Base-by-base conservation (phyloP, 257 asterid genomes). In the Salvia rosmarinus region DNA sequence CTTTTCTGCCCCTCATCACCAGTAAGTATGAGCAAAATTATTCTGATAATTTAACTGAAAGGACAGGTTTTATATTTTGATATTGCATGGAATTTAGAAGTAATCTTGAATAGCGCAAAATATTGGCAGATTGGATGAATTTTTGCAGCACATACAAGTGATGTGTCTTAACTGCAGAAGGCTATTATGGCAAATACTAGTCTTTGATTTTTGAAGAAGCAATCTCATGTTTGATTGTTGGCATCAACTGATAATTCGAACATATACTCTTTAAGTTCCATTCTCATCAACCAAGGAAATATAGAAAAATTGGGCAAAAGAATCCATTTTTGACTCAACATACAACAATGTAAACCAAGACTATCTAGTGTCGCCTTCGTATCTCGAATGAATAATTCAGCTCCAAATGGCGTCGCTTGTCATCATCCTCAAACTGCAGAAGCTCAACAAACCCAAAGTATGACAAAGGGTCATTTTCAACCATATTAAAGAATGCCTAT, bases 341-440 rank as follows among this genome's bases (percentile, higher is more conserved):
- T n/a, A 5, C 13, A 50, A 12, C 46, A 11, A 68, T 23, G 17
- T 2, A 51, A 25, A 66, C 11, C 12, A 8, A 23, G 23, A 9
- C 11, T 56, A 5, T 14, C 20, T 4, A 12, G 11, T 70, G 65
- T 21, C 72, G 75, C 80, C 82, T 90, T 71, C 58, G 78, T 67
- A 90, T 90, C 79, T 87, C 92, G 3, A 90, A 90, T 13, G 85
- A 80, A 78, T 87, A 90, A 70, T 82, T 42, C 67, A 90, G 87
- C 84, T 90, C 92, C 92, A 90, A 67, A 70, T 87, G 84, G 55
- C 82, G 71, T 78, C 90, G 84, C 55, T 63, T 86, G 69, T 87
- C 96, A 46, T 90, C 92, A 5, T 90, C 96, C 77, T 84, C 85
- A 67, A 87, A 89, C 96, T 89, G 87, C 76, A 77, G 19, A 28